Evolutionary conservation across 345 rosid genomes (phyloP), one percentile per base, ranked within the genome.

Genomic region (Clarkia xantiana): DNA sequence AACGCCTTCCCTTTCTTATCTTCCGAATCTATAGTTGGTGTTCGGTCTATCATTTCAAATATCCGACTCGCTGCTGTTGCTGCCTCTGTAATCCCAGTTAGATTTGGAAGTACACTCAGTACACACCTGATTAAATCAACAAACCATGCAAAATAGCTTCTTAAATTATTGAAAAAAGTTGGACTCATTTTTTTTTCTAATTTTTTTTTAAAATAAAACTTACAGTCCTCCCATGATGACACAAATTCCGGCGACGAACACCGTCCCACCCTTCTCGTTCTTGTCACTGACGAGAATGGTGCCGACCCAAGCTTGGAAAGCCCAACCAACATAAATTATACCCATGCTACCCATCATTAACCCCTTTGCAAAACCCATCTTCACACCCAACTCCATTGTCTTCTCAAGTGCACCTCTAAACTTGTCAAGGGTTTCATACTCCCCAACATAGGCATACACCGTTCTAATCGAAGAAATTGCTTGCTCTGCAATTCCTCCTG

Each of bases 261-360:
- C 43, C 9, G 69, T 54, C 6, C 84, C 84, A 6, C 89, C 84
- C 49, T 76, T 73, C 67, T 76, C 82, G 0, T 70, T 62, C 45
- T 73, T 75, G 1, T 76, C 72, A 6, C 76, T 71, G 11, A 76
- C 89, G 72, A 76, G 60, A 55, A 71, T 67, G 53, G 80, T 67
- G 40, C 82, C 89, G 1, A 71, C 14, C 80, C 78, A 81, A 57
- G 82, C 77, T 57, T 76, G 84, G 55, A 75, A 78, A 1, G 89
- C 74, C 89, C 84, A 81, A 11, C 80, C 76, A 3, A 73, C 56
- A 62, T 73, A 81, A 36, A 81, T 71, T 43, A 54, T 73, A 47
- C 89, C 89, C 81, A 81, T 71, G 65, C 84, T 71, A 44, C 89
- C 89, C 80, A 76, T 71, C 76, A 81, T 20, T 62, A 81, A 55